Evolutionary conservation across 345 rosid species (phyloP).

Genomic region (Citrus maxima): DNA sequence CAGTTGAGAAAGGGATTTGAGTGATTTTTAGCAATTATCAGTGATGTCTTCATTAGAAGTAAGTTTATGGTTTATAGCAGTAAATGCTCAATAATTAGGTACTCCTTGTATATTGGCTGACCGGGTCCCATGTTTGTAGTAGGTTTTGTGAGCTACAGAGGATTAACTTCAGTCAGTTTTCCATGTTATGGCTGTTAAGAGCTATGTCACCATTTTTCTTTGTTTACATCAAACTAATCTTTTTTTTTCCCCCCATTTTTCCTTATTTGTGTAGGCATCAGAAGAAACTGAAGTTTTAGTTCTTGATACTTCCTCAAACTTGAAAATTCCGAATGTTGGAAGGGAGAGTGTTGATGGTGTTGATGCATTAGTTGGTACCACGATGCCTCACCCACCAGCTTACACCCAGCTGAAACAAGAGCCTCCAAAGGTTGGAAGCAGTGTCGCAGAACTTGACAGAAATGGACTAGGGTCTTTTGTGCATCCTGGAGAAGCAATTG

Average conservation of each 20-base stretch:
- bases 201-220: not conserved
- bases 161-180: not conserved
- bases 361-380: not conserved
- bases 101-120: not conserved
- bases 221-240: not conserved
- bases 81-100: not conserved
- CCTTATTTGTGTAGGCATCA: conserved; percentile 30
- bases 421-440: conserved; percentile 21
- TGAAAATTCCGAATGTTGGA: conserved; percentile 17
- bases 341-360: conserved; percentile 6
- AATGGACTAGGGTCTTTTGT: conserved; percentile 10
- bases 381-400: not conserved
- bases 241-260: not conserved
- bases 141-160: not conserved
- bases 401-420: conserved; percentile 22
- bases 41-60: not conserved
- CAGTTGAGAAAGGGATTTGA: not conserved
- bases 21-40: not conserved
- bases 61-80: not conserved
- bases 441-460: not conserved
- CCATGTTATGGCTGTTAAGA: not conserved
- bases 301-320: conserved; percentile 16
- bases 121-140: not conserved
- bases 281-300: conserved; percentile 27
- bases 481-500: conserved; percentile 24